Conservation (phyloP, 2,329 filamentous ascomycete genomes). For the Alternaria ethzedia region DNA sequence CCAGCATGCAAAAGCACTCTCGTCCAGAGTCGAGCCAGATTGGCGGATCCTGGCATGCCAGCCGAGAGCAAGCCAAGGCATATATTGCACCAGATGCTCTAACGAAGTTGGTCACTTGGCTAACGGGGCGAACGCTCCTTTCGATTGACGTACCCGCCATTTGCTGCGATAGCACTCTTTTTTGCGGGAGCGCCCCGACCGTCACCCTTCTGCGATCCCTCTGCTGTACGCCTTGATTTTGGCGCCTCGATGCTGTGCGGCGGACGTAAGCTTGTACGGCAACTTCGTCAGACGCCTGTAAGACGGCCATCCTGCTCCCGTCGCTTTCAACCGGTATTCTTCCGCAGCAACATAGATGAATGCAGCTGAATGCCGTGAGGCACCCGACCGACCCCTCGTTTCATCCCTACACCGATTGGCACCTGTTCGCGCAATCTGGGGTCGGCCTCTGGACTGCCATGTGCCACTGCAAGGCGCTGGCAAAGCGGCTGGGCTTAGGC, state of each 20-base stretch:
- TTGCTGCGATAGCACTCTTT: conserved; percentile 8
- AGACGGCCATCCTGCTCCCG: conserved; percentile 13
- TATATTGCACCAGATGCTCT: conserved; percentile 29
- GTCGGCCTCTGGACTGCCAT: conserved; percentile 3
- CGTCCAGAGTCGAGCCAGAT: conserved; percentile 34
- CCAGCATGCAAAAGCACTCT: conserved; percentile 18
- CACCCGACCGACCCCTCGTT: conserved; percentile 22
- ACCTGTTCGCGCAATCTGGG: conserved; percentile 24
- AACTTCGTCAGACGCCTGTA: conserved; percentile 8
- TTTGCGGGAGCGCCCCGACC: neutral
- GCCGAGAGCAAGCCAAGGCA: conserved; percentile 29
- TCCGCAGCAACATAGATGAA: conserved; percentile 33
- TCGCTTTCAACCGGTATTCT: conserved; percentile 40
- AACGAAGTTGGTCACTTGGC: conserved; percentile 23
- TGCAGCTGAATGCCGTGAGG: conserved; percentile 17
- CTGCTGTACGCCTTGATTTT: conserved; percentile 9
- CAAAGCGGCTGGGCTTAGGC: neutral
- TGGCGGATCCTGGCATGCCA: conserved; percentile 23
- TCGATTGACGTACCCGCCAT: conserved; percentile 4
- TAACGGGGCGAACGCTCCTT: conserved; percentile 8
- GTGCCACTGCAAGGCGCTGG: conserved; percentile 8
- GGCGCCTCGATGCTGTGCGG: conserved; percentile 2
- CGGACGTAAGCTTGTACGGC: neutral
- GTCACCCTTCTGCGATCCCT: neutral
- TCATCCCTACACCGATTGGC: conserved; percentile 25